Percentiles rank a stretch among this genome's conserved stretches.
These are phyloP conservation scores for Tricladium varicosporioides DNA, from an alignment of 2,329 filamentous ascomycete genomes.

Conservation along the genomic window DNA sequence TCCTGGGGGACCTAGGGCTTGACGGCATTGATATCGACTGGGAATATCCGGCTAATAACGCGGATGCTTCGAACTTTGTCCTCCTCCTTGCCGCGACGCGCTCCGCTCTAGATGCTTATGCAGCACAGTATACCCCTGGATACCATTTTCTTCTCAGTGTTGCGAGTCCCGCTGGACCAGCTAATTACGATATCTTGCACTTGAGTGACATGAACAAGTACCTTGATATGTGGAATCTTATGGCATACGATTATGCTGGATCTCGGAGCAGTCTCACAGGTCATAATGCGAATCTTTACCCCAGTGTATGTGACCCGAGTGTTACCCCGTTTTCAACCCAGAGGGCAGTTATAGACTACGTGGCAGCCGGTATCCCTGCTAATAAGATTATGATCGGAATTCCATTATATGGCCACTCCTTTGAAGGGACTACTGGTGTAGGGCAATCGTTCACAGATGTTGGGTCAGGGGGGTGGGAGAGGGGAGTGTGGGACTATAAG, in stretches of 20 bases:
- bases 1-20: conserved; percentile 72
- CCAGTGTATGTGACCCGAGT: conserved; percentile 48
- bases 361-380: conserved; percentile 57
- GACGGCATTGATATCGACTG: conserved; percentile 45
- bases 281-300: conserved; percentile 71
- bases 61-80: conserved; percentile 32
- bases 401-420: conserved; percentile 76
- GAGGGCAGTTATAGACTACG: conserved; percentile 65
- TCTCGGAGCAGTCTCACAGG: conserved; percentile 63
- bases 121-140: conserved; percentile 44
- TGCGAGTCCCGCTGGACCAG: conserved; percentile 48
- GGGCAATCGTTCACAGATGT: conserved; percentile 63
- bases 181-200: conserved; percentile 47
- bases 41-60: conserved; percentile 26
- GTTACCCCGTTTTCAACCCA: conserved; percentile 70
- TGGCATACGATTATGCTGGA: conserved; percentile 72
- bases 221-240: conserved; percentile 59
- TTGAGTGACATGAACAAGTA: conserved; percentile 45
- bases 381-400: conserved; percentile 74
- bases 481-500: conserved; percentile 82
- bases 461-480: conserved; percentile 69
- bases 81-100: conserved; percentile 32
- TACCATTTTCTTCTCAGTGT: conserved; percentile 52
- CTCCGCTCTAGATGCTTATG: conserved; percentile 48
- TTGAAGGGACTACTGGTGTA: conserved; percentile 62